These are phyloP conservation scores for Erythrophleum ivorense DNA, from an alignment of 331 rosid genomes.

Conservation along the genomic window DNA sequence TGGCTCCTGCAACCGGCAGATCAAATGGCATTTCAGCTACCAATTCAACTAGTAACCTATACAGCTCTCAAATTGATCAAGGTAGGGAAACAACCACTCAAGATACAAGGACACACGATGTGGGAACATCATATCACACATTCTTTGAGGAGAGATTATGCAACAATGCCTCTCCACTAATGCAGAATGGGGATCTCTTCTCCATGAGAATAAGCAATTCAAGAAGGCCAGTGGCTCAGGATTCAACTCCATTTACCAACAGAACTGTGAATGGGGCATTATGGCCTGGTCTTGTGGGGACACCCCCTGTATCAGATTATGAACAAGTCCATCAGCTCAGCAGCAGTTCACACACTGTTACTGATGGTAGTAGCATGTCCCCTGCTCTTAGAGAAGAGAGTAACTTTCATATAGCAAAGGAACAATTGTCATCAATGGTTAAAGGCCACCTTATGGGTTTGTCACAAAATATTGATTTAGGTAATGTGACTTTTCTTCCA, in stretches of 20 bases:
- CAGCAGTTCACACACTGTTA: slow-evolving; percentile 49
- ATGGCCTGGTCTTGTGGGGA: slow-evolving; percentile 62
- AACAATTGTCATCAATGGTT: slow-evolving; percentile 67
- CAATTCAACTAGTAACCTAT: slow-evolving; percentile 40
- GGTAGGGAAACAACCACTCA: slow-evolving; percentile 48
- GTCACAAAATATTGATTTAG: slow-evolving; percentile 61
- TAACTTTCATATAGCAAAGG: slow-evolving; percentile 60
- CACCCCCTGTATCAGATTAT: slow-evolving; percentile 48
- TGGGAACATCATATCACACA: slow-evolving; percentile 47
- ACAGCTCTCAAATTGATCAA: slow-evolving; percentile 50
- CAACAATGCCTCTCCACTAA: slow-evolving; percentile 53
- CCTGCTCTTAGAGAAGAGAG: slow-evolving; percentile 49
- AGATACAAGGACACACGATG: slow-evolving; percentile 45
- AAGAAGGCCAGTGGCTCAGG: slow-evolving; percentile 55
- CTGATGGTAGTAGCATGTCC: slow-evolving; percentile 39
- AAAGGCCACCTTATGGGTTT: slow-evolving; percentile 66
- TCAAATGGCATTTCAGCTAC: slow-evolving; percentile 47
- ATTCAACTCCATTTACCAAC: slow-evolving; percentile 45
- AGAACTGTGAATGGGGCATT: slow-evolving; percentile 46
- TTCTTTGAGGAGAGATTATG: slow-evolving; percentile 67
- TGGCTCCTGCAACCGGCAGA: slow-evolving; percentile 46
- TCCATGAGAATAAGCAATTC: slow-evolving; percentile 51
- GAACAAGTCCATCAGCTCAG: slow-evolving; percentile 59
- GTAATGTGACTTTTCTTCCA: slow-evolving; percentile 51
- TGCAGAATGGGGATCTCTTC: slow-evolving; percentile 54